Evolutionary conservation across 2,329 filamentous ascomycete species (phyloP).

Genomic region (Trichoderma gracile): DNA sequence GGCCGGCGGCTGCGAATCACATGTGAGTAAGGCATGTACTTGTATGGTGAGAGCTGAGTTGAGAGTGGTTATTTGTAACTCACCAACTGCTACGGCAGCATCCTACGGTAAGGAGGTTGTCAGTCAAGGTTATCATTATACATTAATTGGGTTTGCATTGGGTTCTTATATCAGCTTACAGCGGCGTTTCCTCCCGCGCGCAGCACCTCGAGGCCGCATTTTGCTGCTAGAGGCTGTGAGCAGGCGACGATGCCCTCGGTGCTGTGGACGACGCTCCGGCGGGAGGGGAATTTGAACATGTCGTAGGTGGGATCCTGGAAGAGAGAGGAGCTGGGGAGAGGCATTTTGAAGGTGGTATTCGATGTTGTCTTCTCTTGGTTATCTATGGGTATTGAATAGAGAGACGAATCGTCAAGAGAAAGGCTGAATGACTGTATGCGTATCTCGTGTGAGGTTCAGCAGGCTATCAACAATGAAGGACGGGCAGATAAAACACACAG

Average conservation of each 20-base stretch:
- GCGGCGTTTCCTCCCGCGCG: constrained; percentile 89
- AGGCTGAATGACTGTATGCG: too few species aligned
- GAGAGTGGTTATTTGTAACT: not conserved
- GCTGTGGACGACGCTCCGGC: constrained; percentile 90
- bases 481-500: not conserved
- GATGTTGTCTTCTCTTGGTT: not conserved
- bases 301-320: constrained; percentile 48
- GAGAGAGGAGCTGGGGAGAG: constrained; percentile 49
- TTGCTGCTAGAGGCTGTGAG: constrained; percentile 84
- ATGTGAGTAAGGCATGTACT: not conserved
- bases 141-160: not conserved
- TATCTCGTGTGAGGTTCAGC: not conserved
- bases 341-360: constrained; percentile 37
- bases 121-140: not conserved
- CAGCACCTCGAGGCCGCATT: constrained; percentile 83
- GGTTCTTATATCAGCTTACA: constrained; percentile 51
- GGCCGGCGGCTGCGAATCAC: constrained; percentile 66
- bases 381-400: too few species aligned
- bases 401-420: not conserved
- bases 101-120: constrained; percentile 59
- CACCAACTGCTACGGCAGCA: constrained; percentile 90
- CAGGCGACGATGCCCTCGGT: constrained; percentile 88
- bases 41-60: not conserved
- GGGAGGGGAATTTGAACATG: constrained; percentile 70
- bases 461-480: not conserved